Conservation (phyloP, 169 alveolate genomes). For the Condylostoma magnum region DNA sequence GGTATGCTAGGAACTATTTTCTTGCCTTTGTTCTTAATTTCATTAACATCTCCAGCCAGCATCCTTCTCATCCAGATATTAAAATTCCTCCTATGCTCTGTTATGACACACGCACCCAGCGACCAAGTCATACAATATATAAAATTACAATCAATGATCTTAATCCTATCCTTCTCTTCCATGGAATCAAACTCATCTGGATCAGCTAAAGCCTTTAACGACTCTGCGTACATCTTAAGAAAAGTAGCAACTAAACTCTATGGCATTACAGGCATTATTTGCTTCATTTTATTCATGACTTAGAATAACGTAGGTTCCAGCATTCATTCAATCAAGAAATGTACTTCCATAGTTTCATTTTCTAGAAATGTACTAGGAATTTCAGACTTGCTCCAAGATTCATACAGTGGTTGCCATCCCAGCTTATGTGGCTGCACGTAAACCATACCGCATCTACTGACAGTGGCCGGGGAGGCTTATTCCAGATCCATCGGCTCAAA, state of each 20-base stretch:
- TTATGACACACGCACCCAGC: slow-evolving; percentile 57
- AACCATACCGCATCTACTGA: slow-evolving; percentile 86
- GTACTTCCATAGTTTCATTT: slow-evolving; percentile 60
- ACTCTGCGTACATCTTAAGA: background rate
- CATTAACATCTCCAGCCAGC: slow-evolving; percentile 20
- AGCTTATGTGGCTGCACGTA: slow-evolving; percentile 80
- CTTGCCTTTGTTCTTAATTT: slow-evolving; percentile 42
- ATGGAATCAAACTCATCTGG: slow-evolving; percentile 59
- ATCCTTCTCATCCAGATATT: slow-evolving; percentile 18
- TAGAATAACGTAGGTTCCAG: slow-evolving; percentile 72
- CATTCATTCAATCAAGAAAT: slow-evolving; percentile 66
- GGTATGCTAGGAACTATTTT: slow-evolving; percentile 42
- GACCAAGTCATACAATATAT: slow-evolving; percentile 72
- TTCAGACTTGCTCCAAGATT: slow-evolving; percentile 62
- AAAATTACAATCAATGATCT: slow-evolving; percentile 63
- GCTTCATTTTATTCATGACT: slow-evolving; percentile 44
- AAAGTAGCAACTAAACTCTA: background rate
- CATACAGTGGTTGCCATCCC: slow-evolving; percentile 76
- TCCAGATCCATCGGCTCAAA: slow-evolving; percentile 84
- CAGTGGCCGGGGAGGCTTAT: slow-evolving; percentile 88
- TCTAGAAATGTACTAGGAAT: slow-evolving; percentile 65
- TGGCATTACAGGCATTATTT: slow-evolving; percentile 1
- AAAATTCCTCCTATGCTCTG: slow-evolving; percentile 31
- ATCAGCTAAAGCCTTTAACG: slow-evolving; percentile 31
- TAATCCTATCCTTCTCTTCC: slow-evolving; percentile 64